These are phyloP conservation scores for Suhomyces bokatorum DNA, from an alignment of 1,139 yeast species.

Conservation along the genomic window DNA sequence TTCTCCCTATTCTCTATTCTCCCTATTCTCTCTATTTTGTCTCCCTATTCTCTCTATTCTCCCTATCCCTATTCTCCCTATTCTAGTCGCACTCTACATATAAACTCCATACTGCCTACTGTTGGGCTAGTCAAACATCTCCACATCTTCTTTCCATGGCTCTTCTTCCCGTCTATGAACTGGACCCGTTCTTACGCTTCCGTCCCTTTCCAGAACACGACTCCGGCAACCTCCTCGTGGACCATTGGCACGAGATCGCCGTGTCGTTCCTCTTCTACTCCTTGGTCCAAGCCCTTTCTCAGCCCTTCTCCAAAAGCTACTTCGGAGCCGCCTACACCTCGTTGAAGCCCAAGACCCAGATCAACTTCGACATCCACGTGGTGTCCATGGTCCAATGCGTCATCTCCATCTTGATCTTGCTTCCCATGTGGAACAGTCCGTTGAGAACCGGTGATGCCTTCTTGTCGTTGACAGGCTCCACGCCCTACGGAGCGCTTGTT, in stretches of 20 bases:
- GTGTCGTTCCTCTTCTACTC: conserved; percentile 42
- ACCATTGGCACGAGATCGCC: conserved; percentile 59
- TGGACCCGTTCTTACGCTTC: conserved; percentile 46
- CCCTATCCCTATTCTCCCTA: no score
- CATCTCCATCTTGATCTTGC: conserved; percentile 52
- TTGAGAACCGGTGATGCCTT: conserved; percentile 45
- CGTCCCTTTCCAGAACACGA: conserved; percentile 50
- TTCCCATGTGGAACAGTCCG: conserved; percentile 61
- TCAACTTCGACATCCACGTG: conserved; percentile 85
- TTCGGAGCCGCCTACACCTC: conserved; percentile 51
- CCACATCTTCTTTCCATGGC: conserved; percentile 3
- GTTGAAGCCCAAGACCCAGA: conserved; percentile 46
- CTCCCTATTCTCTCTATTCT: no score
- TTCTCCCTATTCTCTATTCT: no score
- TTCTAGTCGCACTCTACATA: not conserved
- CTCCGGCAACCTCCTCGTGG: conserved; percentile 25
- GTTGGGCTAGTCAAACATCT: conserved; percentile 3
- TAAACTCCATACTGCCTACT: not conserved
- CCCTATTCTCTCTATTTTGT: no score
- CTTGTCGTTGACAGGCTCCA: conserved; percentile 57
- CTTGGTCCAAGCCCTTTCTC: conserved; percentile 43
- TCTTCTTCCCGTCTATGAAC: conserved; percentile 27
- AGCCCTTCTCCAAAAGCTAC: conserved; percentile 28
- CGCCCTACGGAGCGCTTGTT: conserved; percentile 75
- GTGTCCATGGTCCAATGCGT: conserved; percentile 85